Percentiles rank a stretch among this genome's conserved stretches.
Conservation (phyloP, 257 asterid species). For the Anisodus tanguticus region DNA sequence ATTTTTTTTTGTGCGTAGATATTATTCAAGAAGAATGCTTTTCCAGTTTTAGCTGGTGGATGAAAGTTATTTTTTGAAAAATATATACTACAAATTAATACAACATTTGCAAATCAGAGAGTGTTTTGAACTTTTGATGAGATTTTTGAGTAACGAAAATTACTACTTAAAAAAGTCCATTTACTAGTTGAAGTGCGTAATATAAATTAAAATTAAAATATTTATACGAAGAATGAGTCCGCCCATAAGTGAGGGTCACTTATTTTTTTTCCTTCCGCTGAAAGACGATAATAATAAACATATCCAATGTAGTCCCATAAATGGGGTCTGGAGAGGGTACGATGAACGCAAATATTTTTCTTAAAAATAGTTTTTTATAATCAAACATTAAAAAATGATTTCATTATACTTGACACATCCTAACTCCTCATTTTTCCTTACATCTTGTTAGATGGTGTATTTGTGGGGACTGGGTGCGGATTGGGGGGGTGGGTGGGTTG, state of each 20-base stretch:
- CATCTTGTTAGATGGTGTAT: too few relatives aligned
- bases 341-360: too few relatives aligned
- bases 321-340: too few relatives aligned
- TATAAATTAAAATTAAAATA: neutral
- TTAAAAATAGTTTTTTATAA: too few relatives aligned
- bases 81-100: neutral
- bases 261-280: too few relatives aligned
- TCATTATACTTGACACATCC: too few relatives aligned
- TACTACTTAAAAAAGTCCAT: neutral
- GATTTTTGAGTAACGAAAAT: neutral
- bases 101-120: neutral
- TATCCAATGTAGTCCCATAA: too few relatives aligned
- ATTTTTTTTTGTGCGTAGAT: too few relatives aligned
- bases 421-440: neutral
- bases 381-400: too few relatives aligned
- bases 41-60: neutral
- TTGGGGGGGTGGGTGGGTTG: too few relatives aligned
- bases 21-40: neutral
- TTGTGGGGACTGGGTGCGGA: too few relatives aligned
- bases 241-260: neutral
- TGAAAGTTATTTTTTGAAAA: neutral
- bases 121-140: neutral
- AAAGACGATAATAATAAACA: too few relatives aligned
- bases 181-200: neutral
- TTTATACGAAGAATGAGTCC: neutral